These are phyloP conservation scores for Apiospora phragmitis DNA, from an alignment of 2,329 filamentous ascomycete genomes.

Conservation along the genomic window DNA sequence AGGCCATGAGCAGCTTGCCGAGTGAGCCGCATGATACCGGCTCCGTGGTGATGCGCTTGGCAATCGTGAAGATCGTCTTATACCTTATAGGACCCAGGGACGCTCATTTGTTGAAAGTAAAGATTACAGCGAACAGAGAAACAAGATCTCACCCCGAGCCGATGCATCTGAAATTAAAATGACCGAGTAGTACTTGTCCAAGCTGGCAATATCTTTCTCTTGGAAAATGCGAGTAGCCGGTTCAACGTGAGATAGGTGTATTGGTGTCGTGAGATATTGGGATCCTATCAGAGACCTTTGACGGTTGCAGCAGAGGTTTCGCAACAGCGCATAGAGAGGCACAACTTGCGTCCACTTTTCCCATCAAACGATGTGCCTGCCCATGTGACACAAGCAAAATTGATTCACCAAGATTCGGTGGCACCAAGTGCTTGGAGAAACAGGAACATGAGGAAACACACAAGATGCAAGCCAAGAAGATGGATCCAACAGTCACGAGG, in stretches of 20 bases:
- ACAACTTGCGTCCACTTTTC: neutral
- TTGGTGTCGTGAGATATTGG: neutral
- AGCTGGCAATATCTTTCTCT: neutral
- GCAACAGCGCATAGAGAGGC: neutral
- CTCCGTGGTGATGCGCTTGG: conserved; percentile 15
- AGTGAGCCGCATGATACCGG: conserved; percentile 22
- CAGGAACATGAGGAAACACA: neutral
- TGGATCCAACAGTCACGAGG: neutral
- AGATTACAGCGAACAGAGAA: neutral
- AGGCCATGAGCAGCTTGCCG: conserved; percentile 21
- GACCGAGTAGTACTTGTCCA: neutral
- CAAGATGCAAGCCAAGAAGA: neutral
- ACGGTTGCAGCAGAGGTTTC: neutral
- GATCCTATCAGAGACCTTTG: neutral
- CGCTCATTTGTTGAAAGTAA: neutral
- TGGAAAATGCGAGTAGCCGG: neutral
- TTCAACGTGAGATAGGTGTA: neutral
- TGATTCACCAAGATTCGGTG: neutral
- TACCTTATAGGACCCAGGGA: neutral
- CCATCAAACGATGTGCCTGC: neutral
- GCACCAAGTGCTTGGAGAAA: neutral
- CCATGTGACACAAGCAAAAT: neutral
- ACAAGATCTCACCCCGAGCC: neutral
- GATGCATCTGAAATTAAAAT: neutral
- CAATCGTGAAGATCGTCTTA: neutral